Evolutionary conservation across 2,329 filamentous ascomycete species (phyloP), one percentile per base, ranked within the genome.

Genomic region (Tolypocladium paradoxum): DNA sequence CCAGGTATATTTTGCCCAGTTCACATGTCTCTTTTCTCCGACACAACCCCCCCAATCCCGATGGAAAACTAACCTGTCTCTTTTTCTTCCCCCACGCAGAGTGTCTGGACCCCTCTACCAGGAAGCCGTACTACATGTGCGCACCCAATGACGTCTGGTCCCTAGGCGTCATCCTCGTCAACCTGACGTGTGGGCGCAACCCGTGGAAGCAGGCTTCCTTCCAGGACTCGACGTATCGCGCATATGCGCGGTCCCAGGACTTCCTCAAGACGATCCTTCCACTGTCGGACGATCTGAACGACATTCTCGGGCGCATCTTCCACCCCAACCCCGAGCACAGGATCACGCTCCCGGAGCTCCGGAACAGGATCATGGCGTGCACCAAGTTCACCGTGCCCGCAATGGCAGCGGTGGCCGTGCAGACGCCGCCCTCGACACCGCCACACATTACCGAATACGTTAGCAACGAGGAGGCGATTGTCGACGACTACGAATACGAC

Each of bases 111-210:
- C 88, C 90, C 63, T 79, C 85, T 54, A 72, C 85, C 75, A 64
- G 83, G 81, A 79, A 82, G 77, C 70, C 87, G 33, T 92, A 82
- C 70, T 99, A 99, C 71, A 85, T 85, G 60, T 96, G 91, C 60
- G 90, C 89, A 51, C 88, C 92, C 54, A 99, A 97, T 74, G 93
- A 99, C 71, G 84, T 97, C 62, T 99, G 93, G 93, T 92, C 88
- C 65, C 81, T 99, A n/a, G 93, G 93, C 61, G 92, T 99, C 51
- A 96, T 99, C 67, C 79, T 99, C 56, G 90, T 99, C 63, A 99
- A 99, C 76, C 78, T 99, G 61, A 95, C 90, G 50, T 99, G 93
- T 73, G 93, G 93, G 66, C 90, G 93, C 69, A 99, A 99, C 73
- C 93, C 93, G 55, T 99, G 93, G 93, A 97, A 97, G 75, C 87